Conservation (phyloP, 164 flowering plant species). For the Piper longum region DNA sequence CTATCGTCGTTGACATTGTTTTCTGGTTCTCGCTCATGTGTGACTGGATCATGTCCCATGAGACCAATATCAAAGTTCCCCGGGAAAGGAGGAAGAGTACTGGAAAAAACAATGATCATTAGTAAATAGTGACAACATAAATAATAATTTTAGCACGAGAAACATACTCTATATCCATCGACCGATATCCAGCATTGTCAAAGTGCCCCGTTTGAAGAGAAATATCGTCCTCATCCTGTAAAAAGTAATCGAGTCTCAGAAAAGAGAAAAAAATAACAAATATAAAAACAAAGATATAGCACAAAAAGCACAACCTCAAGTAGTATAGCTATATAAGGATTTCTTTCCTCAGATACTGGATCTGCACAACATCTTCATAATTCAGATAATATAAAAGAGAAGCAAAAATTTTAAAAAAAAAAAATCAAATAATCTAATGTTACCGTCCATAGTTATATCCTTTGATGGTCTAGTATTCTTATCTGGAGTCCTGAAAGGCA, state of each 20-base stretch:
- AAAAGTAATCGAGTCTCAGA: slow-evolving; percentile 1
- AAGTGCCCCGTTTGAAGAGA: slow-evolving; percentile 13
- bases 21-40: slow-evolving; percentile 13
- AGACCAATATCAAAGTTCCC: slow-evolving; percentile 5
- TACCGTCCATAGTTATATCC: slow-evolving; percentile 76
- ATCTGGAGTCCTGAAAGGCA: slow-evolving; percentile 30
- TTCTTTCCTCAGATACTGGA: slow-evolving; percentile 33
- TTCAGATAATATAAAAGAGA: background rate
- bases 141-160: background rate
- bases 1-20: slow-evolving; percentile 10
- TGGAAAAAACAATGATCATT: slow-evolving; percentile 6
- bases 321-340: slow-evolving; percentile 41
- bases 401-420: background rate
- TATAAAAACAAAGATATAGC: slow-evolving; percentile 1
- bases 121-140: background rate
- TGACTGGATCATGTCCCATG: slow-evolving; percentile 18
- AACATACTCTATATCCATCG: slow-evolving; percentile 47
- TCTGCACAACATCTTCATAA: slow-evolving; percentile 20
- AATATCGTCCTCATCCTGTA: slow-evolving; percentile 30
- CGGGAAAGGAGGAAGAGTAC: slow-evolving; percentile 13
- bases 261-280: background rate
- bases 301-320: slow-evolving; percentile 37
- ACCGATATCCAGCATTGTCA: slow-evolving; percentile 7
- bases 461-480: slow-evolving; percentile 43
- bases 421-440: background rate